Percentiles rank a stretch among this genome's conserved stretches.
Evolutionary conservation across 495 filamentous ascomycete species (phyloP).

Genomic region (Trichoderma asperelloides): DNA sequence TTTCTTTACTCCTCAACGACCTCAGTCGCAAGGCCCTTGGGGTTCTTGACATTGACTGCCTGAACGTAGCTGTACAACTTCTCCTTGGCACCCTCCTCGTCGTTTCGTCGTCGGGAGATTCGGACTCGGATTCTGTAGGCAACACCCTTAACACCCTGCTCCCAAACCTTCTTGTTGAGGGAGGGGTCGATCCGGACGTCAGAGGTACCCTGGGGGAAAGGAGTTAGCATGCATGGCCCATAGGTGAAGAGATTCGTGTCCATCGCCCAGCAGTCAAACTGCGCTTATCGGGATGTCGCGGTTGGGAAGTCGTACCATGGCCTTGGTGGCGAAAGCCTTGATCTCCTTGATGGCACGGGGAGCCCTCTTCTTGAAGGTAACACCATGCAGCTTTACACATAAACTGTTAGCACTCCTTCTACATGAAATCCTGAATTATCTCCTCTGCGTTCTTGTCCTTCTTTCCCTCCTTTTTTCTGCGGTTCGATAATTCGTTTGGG

Average conservation of each 20-base stretch:
- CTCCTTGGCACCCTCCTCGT: constrained; percentile 98
- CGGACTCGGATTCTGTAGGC: constrained; percentile 92
- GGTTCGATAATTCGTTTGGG: constrained; percentile 15
- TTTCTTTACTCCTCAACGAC: constrained; percentile 52
- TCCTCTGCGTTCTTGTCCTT: too few species aligned
- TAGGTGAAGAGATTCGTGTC: not conserved
- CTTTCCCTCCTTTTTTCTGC: not conserved
- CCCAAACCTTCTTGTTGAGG: constrained; percentile 99
- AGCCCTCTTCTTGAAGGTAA: constrained; percentile 98
- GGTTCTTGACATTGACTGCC: constrained; percentile 98
- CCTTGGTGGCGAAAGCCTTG: constrained; percentile 76
- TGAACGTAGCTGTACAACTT: constrained; percentile 98
- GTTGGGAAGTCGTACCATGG: constrained; percentile 68
- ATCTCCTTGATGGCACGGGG: constrained; percentile 99
- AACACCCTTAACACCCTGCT: constrained; percentile 95
- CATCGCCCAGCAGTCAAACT: not conserved
- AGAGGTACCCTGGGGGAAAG: constrained; percentile 65
- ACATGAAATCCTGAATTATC: not conserved
- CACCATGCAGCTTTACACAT: constrained; percentile 72
- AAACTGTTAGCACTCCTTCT: constrained; percentile 16
- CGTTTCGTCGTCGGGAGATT: constrained; percentile 99
- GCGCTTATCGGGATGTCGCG: constrained; percentile 6
- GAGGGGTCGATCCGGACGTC: constrained; percentile 97
- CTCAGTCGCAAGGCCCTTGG: constrained; percentile 89
- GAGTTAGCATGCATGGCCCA: constrained; percentile 5